Evolutionary conservation across 345 rosid species (phyloP).

Genomic region (Eucalyptus lansdowneana): DNA sequence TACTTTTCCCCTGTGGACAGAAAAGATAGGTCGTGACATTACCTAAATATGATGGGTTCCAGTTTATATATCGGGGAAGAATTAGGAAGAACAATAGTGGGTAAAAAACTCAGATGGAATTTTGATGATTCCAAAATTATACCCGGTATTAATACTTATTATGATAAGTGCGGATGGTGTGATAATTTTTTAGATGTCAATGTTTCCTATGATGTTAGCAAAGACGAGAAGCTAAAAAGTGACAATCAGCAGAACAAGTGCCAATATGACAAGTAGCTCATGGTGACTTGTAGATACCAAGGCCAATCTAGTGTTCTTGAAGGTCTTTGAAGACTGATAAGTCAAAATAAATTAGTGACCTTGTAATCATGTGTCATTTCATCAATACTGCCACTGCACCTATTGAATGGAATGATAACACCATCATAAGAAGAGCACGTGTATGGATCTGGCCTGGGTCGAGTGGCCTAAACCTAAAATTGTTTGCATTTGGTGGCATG

Average conservation of each 20-base stretch:
- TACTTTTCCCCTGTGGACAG: too few species aligned
- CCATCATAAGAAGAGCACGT: too few species aligned
- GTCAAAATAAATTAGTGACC: neutral
- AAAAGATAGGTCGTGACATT: too few species aligned
- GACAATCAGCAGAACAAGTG: neutral
- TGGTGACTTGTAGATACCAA: neutral
- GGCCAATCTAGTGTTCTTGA: neutral
- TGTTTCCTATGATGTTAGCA: neutral
- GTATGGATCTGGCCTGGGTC: too few species aligned
- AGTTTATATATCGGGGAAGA: too few species aligned
- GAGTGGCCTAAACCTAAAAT: too few species aligned
- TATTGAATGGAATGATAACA: too few species aligned
- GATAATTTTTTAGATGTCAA: too few species aligned
- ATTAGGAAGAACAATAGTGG: neutral
- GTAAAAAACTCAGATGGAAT: neutral
- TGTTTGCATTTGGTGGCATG: too few species aligned
- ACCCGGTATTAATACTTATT: too few species aligned
- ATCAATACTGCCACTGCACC: neutral
- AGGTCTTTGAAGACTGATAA: neutral
- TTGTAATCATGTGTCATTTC: neutral
- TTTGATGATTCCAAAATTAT: neutral
- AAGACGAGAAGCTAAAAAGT: neutral
- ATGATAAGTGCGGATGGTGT: neutral
- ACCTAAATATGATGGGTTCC: too few species aligned
- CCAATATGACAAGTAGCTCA: neutral